These are phyloP conservation scores for Exophiala lecanii-corni DNA, from an alignment of 2,329 filamentous ascomycete species.

Conservation along the genomic window DNA sequence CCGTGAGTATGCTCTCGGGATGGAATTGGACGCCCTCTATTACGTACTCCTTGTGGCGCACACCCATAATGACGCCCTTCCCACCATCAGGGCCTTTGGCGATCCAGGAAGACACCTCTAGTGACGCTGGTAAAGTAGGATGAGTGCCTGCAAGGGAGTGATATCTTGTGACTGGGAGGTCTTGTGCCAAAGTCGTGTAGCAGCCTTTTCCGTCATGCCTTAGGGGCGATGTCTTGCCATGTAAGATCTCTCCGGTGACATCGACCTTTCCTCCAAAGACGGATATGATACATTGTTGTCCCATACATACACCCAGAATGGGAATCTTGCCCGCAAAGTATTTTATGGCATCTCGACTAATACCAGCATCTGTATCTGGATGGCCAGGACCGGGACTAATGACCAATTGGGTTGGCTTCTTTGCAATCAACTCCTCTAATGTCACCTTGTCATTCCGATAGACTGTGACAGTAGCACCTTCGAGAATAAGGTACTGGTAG, in stretches of 20 bases:
- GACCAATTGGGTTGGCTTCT: constrained; percentile 87
- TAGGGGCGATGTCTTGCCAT: constrained; percentile 92
- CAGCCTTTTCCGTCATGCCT: constrained; percentile 89
- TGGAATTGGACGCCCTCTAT: constrained; percentile 98
- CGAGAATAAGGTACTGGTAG: constrained; percentile 96
- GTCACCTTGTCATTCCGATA: constrained; percentile 89
- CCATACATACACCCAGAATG: constrained; percentile 97
- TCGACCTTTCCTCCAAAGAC: constrained; percentile 87
- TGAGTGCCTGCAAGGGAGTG: constrained; percentile 94
- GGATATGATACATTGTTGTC: constrained; percentile 96
- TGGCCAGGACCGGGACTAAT: constrained; percentile 94
- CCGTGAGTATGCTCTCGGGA: constrained; percentile 92
- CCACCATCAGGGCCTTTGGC: constrained; percentile 66
- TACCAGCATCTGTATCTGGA: constrained; percentile 81
- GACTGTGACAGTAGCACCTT: constrained; percentile 85
- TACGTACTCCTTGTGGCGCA: constrained; percentile 83
- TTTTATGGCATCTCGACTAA: constrained; percentile 86
- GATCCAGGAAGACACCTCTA: constrained; percentile 91
- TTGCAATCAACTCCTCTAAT: constrained; percentile 73
- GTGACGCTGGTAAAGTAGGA: constrained; percentile 73
- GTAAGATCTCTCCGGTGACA: constrained; percentile 91
- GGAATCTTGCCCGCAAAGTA: constrained; percentile 94
- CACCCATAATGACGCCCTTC: constrained; percentile 90
- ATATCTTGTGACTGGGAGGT: constrained; percentile 85
- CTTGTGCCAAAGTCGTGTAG: constrained; percentile 73